Percentiles rank a stretch among this genome's conserved stretches.
Conservation (phyloP, 2,329 filamentous ascomycete species). For the Orbilia javanica region DNA sequence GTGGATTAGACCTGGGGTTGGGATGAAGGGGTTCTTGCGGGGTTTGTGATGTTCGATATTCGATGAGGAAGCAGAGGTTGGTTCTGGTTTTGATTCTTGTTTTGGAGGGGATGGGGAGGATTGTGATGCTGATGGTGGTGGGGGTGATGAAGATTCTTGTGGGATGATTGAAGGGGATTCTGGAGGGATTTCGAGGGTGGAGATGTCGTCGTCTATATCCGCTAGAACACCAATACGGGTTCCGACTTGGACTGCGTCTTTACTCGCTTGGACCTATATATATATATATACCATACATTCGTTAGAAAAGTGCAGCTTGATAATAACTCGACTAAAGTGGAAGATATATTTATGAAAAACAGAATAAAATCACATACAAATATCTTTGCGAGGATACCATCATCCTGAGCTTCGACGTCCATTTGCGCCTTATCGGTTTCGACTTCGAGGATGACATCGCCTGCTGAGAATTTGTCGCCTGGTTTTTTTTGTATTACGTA, state of each 20-base stretch:
- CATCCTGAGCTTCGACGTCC: slow-evolving; percentile 93
- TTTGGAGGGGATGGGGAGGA: background rate
- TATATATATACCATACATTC: slow-evolving; percentile 11
- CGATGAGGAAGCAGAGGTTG: background rate
- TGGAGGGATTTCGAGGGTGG: slow-evolving; percentile 78
- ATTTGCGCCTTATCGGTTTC: slow-evolving; percentile 95
- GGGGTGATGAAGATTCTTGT: slow-evolving; percentile 25
- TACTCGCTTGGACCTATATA: slow-evolving; percentile 68
- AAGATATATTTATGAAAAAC: too few relatives aligned
- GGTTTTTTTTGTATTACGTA: background rate
- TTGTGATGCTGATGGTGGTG: too few relatives aligned
- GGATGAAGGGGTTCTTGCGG: slow-evolving; percentile 77
- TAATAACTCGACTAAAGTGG: too few relatives aligned
- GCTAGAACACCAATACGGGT: slow-evolving; percentile 84
- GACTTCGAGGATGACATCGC: slow-evolving; percentile 89
- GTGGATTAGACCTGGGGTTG: slow-evolving; percentile 66
- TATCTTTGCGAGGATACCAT: slow-evolving; percentile 88
- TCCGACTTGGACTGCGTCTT: slow-evolving; percentile 82
- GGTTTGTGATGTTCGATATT: slow-evolving; percentile 20
- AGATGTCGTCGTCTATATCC: slow-evolving; percentile 83
- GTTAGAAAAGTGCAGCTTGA: too few relatives aligned
- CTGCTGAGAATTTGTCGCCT: slow-evolving; percentile 81
- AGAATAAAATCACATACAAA: too few relatives aligned
- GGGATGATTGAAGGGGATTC: slow-evolving; percentile 63
- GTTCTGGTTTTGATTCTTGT: slow-evolving; percentile 8